Conservation (phyloP, 495 filamentous ascomycete species). For the Penicillium paradoxum region DNA sequence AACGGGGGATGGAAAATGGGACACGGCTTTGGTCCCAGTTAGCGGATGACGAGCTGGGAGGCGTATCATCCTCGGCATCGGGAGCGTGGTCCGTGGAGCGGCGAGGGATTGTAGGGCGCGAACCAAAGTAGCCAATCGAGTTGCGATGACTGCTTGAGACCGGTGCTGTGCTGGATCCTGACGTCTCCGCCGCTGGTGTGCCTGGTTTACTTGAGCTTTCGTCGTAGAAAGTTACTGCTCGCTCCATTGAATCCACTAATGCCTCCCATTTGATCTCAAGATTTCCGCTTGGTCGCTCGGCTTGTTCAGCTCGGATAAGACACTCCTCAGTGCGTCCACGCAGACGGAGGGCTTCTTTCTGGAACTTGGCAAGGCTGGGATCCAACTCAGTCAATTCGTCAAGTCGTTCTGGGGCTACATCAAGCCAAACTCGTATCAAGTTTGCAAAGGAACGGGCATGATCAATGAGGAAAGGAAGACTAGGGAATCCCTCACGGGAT, state of each 20-base stretch:
- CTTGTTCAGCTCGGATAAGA: slow-evolving; percentile 64
- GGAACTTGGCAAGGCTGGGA: slow-evolving; percentile 54
- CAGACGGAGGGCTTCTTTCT: slow-evolving; percentile 65
- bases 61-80: slow-evolving; percentile 44
- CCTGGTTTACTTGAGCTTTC: slow-evolving; percentile 35
- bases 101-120: slow-evolving; percentile 38
- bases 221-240: slow-evolving; percentile 47
- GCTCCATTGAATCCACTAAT: slow-evolving; percentile 62
- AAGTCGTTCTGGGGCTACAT: slow-evolving; percentile 42
- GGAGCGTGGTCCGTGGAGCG: slow-evolving; percentile 38
- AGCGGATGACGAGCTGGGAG: slow-evolving; percentile 49
- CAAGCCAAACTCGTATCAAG: slow-evolving; percentile 85
- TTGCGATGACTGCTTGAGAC: slow-evolving; percentile 34
- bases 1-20: slow-evolving; percentile 38
- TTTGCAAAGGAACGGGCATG: slow-evolving; percentile 81
- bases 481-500: slow-evolving; percentile 89
- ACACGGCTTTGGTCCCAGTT: slow-evolving; percentile 47
- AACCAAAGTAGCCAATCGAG: slow-evolving; percentile 42
- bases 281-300: slow-evolving; percentile 55
- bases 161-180: slow-evolving; percentile 34
- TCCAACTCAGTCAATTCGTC: slow-evolving; percentile 37
- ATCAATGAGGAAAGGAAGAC: slow-evolving; percentile 90
- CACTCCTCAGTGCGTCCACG: slow-evolving; percentile 70
- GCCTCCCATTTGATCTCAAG: slow-evolving; percentile 67
- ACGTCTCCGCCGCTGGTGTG: slow-evolving; percentile 38